Evolutionary conservation across 192 early-diverging fungal species (phyloP).

Genomic region (Pilaira anomala): DNA sequence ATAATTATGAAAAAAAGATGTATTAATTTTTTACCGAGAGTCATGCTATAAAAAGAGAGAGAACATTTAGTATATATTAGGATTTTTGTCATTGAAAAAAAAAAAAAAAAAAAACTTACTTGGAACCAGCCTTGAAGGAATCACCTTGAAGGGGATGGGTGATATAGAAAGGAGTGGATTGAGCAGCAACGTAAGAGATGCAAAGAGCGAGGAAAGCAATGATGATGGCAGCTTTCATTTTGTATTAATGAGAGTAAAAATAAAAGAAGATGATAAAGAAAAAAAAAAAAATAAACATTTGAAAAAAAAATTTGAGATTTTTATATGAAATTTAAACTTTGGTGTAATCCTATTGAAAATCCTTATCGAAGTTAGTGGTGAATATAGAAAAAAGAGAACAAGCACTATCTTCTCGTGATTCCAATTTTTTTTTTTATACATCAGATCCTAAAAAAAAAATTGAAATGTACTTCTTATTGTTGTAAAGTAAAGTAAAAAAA

Average conservation of each 20-base stretch:
- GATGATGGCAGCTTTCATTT: not conserved
- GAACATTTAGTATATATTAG: too few relatives aligned
- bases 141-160: slow-evolving; percentile 26
- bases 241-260: not conserved
- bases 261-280: not conserved
- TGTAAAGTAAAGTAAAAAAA: too few relatives aligned
- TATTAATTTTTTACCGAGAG: slow-evolving; percentile 8
- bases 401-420: too few relatives aligned
- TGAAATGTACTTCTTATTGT: too few relatives aligned
- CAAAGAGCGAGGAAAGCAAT: slow-evolving; percentile 9
- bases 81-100: not conserved
- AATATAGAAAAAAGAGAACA: too few relatives aligned
- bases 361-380: too few relatives aligned
- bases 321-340: too few relatives aligned
- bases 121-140: slow-evolving; percentile 19
- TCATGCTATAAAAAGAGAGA: not conserved
- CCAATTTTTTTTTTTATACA: too few relatives aligned
- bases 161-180: slow-evolving; percentile 28
- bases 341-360: too few relatives aligned
- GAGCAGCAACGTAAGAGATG: slow-evolving; percentile 14
- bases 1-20: not conserved
- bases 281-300: too few relatives aligned
- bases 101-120: slow-evolving; percentile 8
- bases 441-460: too few relatives aligned
- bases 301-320: too few relatives aligned